phyloP scores from a whole-genome alignment of 805 yeast genomes.

The Zygosaccharomyces pseudorouxii region DNA sequence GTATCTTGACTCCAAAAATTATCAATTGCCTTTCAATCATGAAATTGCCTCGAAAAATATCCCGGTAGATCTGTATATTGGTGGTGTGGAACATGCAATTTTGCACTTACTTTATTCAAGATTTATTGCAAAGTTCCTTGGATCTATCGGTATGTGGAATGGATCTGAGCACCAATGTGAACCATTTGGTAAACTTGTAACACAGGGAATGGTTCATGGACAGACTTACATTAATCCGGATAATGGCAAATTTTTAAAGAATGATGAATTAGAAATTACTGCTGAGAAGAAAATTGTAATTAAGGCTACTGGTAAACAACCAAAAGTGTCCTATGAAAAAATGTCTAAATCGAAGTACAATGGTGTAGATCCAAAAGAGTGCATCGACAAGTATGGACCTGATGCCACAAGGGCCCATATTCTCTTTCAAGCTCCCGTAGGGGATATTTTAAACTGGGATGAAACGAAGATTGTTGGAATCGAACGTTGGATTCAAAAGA shows the following conservation, averaged over 20 bases:
- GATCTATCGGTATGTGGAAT: slow-evolving; percentile 62
- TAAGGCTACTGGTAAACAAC: slow-evolving; percentile 45
- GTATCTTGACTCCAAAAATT: slow-evolving; percentile 69
- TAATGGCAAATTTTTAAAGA: slow-evolving; percentile 70
- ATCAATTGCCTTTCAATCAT: slow-evolving; percentile 46
- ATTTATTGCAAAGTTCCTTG: slow-evolving; percentile 76
- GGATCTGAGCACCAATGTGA: slow-evolving; percentile 59
- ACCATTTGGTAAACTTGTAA: slow-evolving; percentile 73
- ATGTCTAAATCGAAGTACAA: slow-evolving; percentile 96
- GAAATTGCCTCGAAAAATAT: slow-evolving; percentile 47
- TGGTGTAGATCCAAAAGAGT: slow-evolving; percentile 84
- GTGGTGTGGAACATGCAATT: slow-evolving; percentile 97
- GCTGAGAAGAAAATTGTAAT: slow-evolving; percentile 39
- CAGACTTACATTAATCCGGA: slow-evolving; percentile 70
- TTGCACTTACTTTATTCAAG: slow-evolving; percentile 83
- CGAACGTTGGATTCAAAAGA: slow-evolving; percentile 76
- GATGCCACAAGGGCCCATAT: slow-evolving; percentile 94
- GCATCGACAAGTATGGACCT: slow-evolving; percentile 76
- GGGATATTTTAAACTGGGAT: slow-evolving; percentile 84
- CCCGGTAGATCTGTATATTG: slow-evolving; percentile 89
- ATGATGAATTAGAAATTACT: slow-evolving; percentile 58
- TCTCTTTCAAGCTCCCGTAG: slow-evolving; percentile 84
- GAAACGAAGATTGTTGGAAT: slow-evolving; percentile 81
- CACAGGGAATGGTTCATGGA: slow-evolving; percentile 99
- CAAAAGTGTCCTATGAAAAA: slow-evolving; percentile 68